These are phyloP conservation scores for Stygiomarasmius scandens DNA, from an alignment of 1,284 basidiomycete genomes.

Conservation along the genomic window DNA sequence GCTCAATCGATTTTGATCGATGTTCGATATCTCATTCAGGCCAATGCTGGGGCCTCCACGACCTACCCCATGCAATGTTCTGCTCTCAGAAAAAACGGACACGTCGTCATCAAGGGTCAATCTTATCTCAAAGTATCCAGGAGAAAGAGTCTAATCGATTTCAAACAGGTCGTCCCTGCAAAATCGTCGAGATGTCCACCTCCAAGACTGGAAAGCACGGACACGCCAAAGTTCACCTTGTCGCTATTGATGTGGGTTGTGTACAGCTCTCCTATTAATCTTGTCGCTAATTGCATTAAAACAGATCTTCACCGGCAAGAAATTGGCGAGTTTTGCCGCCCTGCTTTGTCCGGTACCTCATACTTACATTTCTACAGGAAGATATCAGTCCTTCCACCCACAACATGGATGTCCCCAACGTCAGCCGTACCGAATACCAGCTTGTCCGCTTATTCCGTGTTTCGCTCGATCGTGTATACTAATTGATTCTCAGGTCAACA, in stretches of 20 bases:
- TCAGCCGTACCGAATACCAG: constrained; percentile 88
- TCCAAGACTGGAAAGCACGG: constrained; percentile 99
- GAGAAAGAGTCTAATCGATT: constrained; percentile 6
- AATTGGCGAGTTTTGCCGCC: constrained; percentile 62
- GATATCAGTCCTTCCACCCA: constrained; percentile 98
- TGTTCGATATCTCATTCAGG: constrained; percentile 39
- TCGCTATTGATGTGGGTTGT: constrained; percentile 88
- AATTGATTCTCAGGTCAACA: constrained; percentile 62
- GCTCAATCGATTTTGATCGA: constrained; percentile 10
- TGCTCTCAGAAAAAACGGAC: constrained; percentile 91
- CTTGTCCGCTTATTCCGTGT: constrained; percentile 61
- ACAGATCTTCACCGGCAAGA: constrained; percentile 96
- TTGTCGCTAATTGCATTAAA: too few relatives aligned
- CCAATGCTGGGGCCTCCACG: constrained; percentile 80
- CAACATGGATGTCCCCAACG: constrained; percentile 99
- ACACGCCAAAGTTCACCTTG: constrained; percentile 99
- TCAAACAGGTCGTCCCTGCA: constrained; percentile 86
- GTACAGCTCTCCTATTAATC: too few relatives aligned
- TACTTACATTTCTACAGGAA: constrained; percentile 59
- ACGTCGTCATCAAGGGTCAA: constrained; percentile 94
- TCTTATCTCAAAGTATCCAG: background rate
- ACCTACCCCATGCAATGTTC: constrained; percentile 98
- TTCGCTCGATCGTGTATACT: constrained; percentile 10
- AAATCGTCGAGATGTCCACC: constrained; percentile 99
- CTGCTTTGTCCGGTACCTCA: background rate